These are phyloP conservation scores for Camellia granthamiana DNA, from an alignment of 148 eudicot species.

Conservation along the genomic window DNA sequence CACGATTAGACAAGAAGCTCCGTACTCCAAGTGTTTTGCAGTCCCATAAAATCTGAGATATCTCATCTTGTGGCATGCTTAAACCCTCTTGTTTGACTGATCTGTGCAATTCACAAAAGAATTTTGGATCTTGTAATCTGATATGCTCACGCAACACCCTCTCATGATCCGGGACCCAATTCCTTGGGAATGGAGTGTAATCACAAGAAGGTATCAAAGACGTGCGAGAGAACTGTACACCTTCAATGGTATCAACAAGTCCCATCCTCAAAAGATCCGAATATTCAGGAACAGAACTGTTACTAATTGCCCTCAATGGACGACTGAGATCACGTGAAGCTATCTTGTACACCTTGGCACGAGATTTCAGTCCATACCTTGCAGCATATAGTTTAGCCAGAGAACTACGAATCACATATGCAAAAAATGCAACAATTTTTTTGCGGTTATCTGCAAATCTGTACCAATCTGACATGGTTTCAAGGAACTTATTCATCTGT, in stretches of 20 bases:
- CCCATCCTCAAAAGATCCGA: conserved; percentile 85
- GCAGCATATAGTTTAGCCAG: conserved; percentile 92
- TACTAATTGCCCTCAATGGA: conserved; percentile 63
- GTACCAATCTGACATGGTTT: conserved; percentile 98
- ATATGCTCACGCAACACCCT: conserved; percentile 61
- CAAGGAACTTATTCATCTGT: conserved; percentile 98
- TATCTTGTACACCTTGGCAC: conserved; percentile 81
- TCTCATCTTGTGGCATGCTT: conserved; percentile 67
- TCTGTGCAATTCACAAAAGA: conserved; percentile 63
- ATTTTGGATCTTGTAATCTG: conserved; percentile 71
- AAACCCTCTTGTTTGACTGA: conserved; percentile 53
- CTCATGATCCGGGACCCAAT: conserved; percentile 86
- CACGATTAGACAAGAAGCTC: conserved; percentile 21
- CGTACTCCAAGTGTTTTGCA: conserved; percentile 66
- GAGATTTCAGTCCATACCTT: conserved; percentile 86
- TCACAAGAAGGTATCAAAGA: conserved; percentile 84
- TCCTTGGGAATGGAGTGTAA: conserved; percentile 81
- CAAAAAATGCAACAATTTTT: conserved; percentile 90
- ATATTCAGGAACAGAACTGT: conserved; percentile 59
- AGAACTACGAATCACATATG: conserved; percentile 92
- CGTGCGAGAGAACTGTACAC: conserved; percentile 90
- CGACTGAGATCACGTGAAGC: conserved; percentile 85
- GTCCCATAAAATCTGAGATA: conserved; percentile 77
- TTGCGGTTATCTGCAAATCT: conserved; percentile 92
- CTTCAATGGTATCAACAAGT: conserved; percentile 81